Base-by-base conservation (phyloP, 2,329 filamentous ascomycete species). In the Elsinoe ampelina region DNA sequence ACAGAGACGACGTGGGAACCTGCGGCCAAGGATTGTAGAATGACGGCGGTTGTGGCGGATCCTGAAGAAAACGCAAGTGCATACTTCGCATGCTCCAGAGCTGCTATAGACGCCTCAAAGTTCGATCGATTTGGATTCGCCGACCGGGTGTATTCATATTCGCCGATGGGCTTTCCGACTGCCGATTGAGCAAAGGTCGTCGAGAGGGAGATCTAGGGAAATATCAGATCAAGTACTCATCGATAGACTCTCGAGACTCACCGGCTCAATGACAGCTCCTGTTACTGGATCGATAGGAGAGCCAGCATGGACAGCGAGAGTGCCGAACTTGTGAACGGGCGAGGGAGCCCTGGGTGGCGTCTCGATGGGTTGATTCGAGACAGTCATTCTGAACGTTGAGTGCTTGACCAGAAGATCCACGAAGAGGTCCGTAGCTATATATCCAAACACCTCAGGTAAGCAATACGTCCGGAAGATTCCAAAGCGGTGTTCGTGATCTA, bases 1-100 rank as follows among this genome's bases (percentile, higher is more conserved):
- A 98, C 89, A 60, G 90, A 96, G 65, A 98, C 85, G 66, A 98
- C 89, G 75, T 98, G 93, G 48, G 89, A 93, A 61, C 90, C 91
- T 11, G 87, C 80, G 20, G 92, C 90, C 58, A 98, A 82, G 64
- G 88, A 93, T 75, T 97, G 93, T 58, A 98, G 82, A 67, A 98
- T 89, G 64, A 82, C 89, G 60, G 93, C 92, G 0, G 93, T 98
- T 56, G 93, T 90, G 42, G 93, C 92, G 63, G 89, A 95, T 65
- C 93, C 93, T 22, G 90, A 96, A 43, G 88, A 86, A 75, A 96
- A 98, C 61, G 93, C 92, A 56, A 98, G 84, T 45, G 93, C 93
- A 70, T 95, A 87, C 70, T 87, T 86, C 61, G 90, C 93, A 67
- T 95, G 85, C 76, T 98, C 93, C 56, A 98, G 84, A 5, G 90